Evolutionary conservation across 2,329 filamentous ascomycete genomes (phyloP).

Genomic region (Verticillium dahliae): DNA sequence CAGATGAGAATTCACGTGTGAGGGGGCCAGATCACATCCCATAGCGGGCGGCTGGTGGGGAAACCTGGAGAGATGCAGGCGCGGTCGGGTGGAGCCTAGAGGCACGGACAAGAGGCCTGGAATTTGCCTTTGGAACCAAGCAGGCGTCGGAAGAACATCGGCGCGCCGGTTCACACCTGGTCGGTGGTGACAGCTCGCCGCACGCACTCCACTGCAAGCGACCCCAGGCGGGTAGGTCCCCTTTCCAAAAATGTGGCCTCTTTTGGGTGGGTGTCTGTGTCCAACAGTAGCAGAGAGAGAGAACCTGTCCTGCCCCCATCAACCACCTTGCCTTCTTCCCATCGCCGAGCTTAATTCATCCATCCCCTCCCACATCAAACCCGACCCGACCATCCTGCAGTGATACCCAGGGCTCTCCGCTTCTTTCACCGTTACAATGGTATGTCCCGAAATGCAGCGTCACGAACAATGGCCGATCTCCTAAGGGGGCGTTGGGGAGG

Average conservation of each 20-base stretch:
- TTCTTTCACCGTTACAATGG: not conserved
- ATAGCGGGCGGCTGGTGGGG: not conserved
- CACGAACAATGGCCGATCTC: not conserved
- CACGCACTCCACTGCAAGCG: not conserved
- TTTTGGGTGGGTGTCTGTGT: not conserved
- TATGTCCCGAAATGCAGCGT: not conserved
- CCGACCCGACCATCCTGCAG: constrained; percentile 20
- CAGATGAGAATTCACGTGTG: not conserved
- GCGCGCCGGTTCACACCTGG: not conserved
- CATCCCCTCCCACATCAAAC: not conserved
- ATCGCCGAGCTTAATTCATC: constrained; percentile 1
- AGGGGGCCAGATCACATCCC: not conserved
- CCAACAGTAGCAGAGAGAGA: not conserved
- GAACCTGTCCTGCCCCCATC: not conserved
- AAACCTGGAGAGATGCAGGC: not conserved
- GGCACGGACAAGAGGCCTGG: not conserved
- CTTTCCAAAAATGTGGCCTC: constrained; percentile 4
- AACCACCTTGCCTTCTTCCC: not conserved
- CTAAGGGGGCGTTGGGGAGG: not conserved
- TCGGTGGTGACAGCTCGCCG: not conserved
- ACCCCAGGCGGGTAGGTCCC: not conserved
- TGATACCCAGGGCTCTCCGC: constrained; percentile 17
- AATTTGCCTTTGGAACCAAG: not conserved
- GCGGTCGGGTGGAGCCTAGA: not conserved
- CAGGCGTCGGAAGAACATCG: not conserved